A percentile compares a stretch with the other conserved stretches of the same genome.
Conservation (phyloP, 257 asterid genomes). For the Solanum chmielewskii region DNA sequence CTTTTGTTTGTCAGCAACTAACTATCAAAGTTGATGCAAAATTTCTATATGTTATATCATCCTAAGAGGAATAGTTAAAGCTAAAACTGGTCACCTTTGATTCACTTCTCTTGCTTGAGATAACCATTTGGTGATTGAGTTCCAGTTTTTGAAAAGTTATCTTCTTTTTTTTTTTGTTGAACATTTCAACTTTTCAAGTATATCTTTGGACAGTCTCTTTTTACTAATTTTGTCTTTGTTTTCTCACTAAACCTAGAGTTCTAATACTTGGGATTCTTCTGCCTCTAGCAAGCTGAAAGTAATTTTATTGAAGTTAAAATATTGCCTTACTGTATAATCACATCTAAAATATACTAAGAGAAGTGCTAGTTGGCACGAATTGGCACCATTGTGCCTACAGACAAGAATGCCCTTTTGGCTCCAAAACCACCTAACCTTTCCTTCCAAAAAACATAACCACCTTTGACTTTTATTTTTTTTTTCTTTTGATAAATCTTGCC, state of each 20-base stretch:
- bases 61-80: background rate
- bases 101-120: background rate
- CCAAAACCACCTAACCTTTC: background rate
- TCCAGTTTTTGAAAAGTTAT: background rate
- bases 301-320: background rate
- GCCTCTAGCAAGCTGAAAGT: background rate
- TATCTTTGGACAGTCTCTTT: background rate
- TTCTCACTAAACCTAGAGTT: background rate
- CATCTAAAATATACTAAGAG: background rate
- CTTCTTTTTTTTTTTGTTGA: too few species aligned
- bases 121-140: background rate
- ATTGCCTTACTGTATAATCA: background rate
- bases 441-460: background rate
- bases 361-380: background rate
- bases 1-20: background rate
- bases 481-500: background rate
- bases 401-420: background rate
- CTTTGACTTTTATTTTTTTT: background rate
- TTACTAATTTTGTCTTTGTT: background rate
- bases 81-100: background rate
- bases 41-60: background rate
- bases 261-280: background rate
- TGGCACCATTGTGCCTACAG: background rate
- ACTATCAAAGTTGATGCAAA: background rate
- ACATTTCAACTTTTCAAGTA: background rate